phyloP scores from a whole-genome alignment of 2,329 filamentous ascomycete species.

The Sodiomyces alkalinus region DNA sequence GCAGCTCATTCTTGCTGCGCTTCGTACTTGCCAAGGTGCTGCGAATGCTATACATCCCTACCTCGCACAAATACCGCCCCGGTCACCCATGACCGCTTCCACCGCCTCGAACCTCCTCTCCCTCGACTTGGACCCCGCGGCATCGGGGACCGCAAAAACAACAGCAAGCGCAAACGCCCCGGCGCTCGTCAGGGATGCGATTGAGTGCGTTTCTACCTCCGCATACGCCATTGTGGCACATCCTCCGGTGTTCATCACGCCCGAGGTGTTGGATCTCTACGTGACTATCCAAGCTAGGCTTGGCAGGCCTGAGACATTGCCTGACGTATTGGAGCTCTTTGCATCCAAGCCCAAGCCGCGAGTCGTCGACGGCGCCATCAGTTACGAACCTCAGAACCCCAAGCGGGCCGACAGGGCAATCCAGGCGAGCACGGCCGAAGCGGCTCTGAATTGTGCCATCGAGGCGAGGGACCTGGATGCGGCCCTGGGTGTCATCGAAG shows the following conservation, averaged over 20 bases:
- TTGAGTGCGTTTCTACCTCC: conserved; percentile 37
- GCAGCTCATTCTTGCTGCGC: conserved; percentile 24
- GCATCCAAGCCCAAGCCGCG: conserved; percentile 65
- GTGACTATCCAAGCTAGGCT: conserved; percentile 62
- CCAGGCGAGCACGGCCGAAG: conserved; percentile 51
- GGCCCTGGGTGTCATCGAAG: conserved; percentile 60
- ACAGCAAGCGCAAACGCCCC: conserved; percentile 4
- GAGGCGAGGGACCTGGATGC: conserved; percentile 62
- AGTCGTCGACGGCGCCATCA: conserved; percentile 40
- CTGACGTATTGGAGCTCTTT: conserved; percentile 67
- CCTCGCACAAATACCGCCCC: conserved; percentile 20
- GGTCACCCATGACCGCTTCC: conserved; percentile 28
- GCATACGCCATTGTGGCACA: conserved; percentile 60
- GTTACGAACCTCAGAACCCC: conserved; percentile 49
- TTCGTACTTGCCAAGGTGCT: conserved; percentile 28
- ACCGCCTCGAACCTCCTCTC: conserved; percentile 19
- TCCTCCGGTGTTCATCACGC: conserved; percentile 66
- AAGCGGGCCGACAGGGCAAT: conserved; percentile 58
- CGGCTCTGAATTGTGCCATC: conserved; percentile 68
- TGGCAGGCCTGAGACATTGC: conserved; percentile 58
- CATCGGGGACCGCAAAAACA: conserved; percentile 1
- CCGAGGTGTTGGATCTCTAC: conserved; percentile 56
- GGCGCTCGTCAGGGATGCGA: conserved; percentile 24
- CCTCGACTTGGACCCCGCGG: conserved; percentile 13
- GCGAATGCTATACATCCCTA: conserved; percentile 28